Evolutionary conservation across 306 rosid genomes (phyloP).

Genomic region (Prosopis cineraria): DNA sequence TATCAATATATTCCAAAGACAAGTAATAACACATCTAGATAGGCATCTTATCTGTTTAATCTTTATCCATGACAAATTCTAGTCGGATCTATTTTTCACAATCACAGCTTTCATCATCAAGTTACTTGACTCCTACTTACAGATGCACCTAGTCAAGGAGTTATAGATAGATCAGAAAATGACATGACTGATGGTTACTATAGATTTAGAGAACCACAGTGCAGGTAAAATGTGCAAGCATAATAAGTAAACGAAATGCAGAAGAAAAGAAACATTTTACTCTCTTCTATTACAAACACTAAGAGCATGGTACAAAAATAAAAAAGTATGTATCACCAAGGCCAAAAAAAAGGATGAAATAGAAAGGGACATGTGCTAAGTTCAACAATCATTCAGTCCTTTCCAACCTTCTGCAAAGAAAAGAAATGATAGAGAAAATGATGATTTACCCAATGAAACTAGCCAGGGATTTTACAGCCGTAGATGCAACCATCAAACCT

Average conservation of each 20-base stretch:
- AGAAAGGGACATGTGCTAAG: not conserved
- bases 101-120: conserved; percentile 8
- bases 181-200: not conserved
- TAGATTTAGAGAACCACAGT: conserved; percentile 4
- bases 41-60: conserved; percentile 2
- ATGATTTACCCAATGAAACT: not conserved
- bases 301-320: not conserved
- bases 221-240: not conserved
- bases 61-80: not conserved
- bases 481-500: not conserved
- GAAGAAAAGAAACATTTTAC: not conserved
- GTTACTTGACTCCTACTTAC: not conserved
- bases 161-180: not conserved
- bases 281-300: not conserved
- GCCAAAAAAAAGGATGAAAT: not conserved
- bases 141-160: not conserved
- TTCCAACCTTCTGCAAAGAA: not conserved
- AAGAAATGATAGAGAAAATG: conserved; percentile 1
- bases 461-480: not conserved
- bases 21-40: conserved; percentile 25
- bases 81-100: conserved; percentile 8
- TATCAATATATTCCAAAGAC: not conserved
- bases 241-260: conserved; percentile 3
- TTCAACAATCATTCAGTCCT: not conserved
- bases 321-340: not conserved